These are phyloP conservation scores for Candida insectalens DNA, from an alignment of 805 yeast species.

Conservation along the genomic window DNA sequence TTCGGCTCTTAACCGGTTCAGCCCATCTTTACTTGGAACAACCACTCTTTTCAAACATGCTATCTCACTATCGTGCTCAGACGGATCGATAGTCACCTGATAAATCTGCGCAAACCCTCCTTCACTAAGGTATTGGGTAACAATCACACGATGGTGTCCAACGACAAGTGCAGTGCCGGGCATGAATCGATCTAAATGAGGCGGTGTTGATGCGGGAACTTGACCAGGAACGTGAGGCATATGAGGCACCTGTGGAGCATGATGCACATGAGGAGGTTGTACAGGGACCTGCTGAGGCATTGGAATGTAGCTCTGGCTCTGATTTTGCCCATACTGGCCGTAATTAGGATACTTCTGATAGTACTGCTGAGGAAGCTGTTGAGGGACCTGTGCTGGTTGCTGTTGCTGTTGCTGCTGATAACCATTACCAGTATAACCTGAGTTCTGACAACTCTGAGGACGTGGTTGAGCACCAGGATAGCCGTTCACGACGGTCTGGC, in stretches of 20 bases:
- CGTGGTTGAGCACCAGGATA: too few species aligned
- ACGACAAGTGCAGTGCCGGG: constrained; percentile 37
- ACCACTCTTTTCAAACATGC: constrained; percentile 93
- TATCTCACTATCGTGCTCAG: constrained; percentile 38
- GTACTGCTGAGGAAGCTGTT: not conserved
- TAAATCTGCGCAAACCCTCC: constrained; percentile 95
- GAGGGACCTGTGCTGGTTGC: constrained; percentile 2
- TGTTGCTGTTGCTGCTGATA: constrained; percentile 1
- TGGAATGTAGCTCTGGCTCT: too few species aligned
- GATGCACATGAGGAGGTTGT: not conserved
- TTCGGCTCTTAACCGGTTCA: constrained; percentile 81
- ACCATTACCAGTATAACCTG: too few species aligned
- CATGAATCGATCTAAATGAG: constrained; percentile 11
- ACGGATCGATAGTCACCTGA: constrained; percentile 59
- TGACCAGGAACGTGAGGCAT: not conserved
- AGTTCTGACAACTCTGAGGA: too few species aligned
- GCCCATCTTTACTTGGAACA: constrained; percentile 81
- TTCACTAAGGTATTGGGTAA: constrained; percentile 31
- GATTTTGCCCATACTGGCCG: too few species aligned
- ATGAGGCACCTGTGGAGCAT: constrained; percentile 2
- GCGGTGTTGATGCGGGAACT: constrained; percentile 2
- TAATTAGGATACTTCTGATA: too few species aligned
- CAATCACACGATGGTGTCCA: constrained; percentile 35
- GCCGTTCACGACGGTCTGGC: too few species aligned
- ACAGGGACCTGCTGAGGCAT: constrained; percentile 3